Evolutionary conservation across 2,329 filamentous ascomycete genomes (phyloP), one percentile per base, ranked within the genome.

Genomic region (Exophiala dermatitidis): DNA sequence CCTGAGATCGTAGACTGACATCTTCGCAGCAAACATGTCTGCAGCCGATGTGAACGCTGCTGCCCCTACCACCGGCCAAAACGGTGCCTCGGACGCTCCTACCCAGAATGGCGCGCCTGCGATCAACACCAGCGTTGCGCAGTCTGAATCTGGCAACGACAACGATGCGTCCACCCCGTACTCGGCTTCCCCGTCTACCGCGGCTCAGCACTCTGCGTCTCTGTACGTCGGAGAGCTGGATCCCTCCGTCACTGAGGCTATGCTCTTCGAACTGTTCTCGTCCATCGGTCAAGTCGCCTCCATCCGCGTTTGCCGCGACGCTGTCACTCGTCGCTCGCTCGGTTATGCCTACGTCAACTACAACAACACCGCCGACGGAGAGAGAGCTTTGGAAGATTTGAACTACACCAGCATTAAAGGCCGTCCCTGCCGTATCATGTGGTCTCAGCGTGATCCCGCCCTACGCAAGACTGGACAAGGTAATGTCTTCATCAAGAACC

Each of bases 271-370:
- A 83, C 88, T 98, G 61, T 98, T 98, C 82, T 97, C 93, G 57
- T 93, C 94, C 75, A 98, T 98, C 70, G 93, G 93, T 66, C 91
- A 95, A 68, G 93, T 98, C 67, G 93, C 93, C 63, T 98, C 93
- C 58, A 98, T 98, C 74, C 93, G 93, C 82, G 93, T 98, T 72
- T 98, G 93, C 83, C 93, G 93, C 77, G 93, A 98, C 70, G 91
- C 93, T 60, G 90, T 98, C 70, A 97, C 93, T 69, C 90, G 93
- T 72, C 91, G 93, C 74, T 98, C 93, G 62, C 89, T 98, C 64
- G 93, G 93, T 64, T 98, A 98, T 74, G 93, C 93, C 74, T 98
- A 98, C 74, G 93, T 98, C 76, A 98, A 98, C 84, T 98, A 97
- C 84, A 98, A 97, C 81, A 91, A 89, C 73, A 95, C 90, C 59